Base-by-base conservation (phyloP, 495 filamentous ascomycete species). In the Saxophila tyrrhenica region DNA sequence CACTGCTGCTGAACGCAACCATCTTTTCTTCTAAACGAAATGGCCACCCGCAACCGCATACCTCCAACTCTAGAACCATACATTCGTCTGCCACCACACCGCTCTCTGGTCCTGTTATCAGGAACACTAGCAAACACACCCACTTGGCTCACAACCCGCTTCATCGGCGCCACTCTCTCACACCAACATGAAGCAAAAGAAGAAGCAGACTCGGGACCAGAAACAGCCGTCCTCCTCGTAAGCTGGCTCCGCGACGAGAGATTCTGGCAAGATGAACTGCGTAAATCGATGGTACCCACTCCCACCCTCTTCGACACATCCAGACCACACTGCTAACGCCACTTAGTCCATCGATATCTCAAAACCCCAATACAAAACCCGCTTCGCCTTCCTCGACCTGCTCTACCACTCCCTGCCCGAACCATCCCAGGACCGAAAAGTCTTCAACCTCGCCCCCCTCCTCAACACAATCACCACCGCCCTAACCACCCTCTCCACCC, bases 381-480 rank as follows among this genome's bases (percentile, higher is more conserved):
- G 72, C 50, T 83, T 90, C 60, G 69, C 70, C 24, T 91, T 86
- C 59, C 70, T 92, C 44, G 87, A 94, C 63, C 87, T 86, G 3
- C 67, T 92, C 29, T 70, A 35, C 29, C 29, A 5, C 5, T 35
- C 29, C 29, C 29, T 35, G 13, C 29, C 29, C 29, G 29, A 35
- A 5, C 29, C 13, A 5, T 35, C 29, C 13, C 29, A 35, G 29
- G 29, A 35, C 29, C 13, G 7, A 35, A 13, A 7, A 13, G 13
- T 5, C 29, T 5, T 13, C 5, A 13, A 13, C 29, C 5, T 13
- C 29, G 29, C 5, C 29, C 29, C 5, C 5, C 7, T 35, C 29
- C 13, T 35, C 29, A 13, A 5, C 29, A 5, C 5, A 5, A 44
- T 44, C 41, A n/a, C 3, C 20, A n/a, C 41, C 17, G 8, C 20